Evolutionary conservation across 805 yeast genomes (phyloP).

Genomic region (Pichia cephalocereana): DNA sequence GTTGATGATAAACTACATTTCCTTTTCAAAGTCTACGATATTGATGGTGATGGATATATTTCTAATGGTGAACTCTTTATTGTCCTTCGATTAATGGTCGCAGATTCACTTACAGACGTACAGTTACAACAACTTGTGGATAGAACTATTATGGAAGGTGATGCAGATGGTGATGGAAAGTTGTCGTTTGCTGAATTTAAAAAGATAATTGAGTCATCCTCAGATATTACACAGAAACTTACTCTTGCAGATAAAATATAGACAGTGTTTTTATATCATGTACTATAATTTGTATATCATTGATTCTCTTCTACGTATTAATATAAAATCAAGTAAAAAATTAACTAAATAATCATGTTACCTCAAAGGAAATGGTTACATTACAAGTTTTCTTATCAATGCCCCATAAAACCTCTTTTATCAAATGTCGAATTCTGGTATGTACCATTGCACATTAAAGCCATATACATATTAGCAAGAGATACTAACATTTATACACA

Average conservation of each 20-base stretch:
- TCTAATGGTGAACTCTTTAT: slow-evolving; percentile 92
- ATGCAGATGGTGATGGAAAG: slow-evolving; percentile 77
- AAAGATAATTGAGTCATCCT: slow-evolving; percentile 46
- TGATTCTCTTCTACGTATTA: too few relatives aligned
- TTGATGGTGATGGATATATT: slow-evolving; percentile 89
- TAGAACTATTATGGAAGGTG: slow-evolving; percentile 90
- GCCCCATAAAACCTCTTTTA: too few relatives aligned
- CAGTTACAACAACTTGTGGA: slow-evolving; percentile 97
- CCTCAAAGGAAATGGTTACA: too few relatives aligned
- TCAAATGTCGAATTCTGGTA: too few relatives aligned
- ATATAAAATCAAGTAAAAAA: too few relatives aligned
- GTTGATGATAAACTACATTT: slow-evolving; percentile 76
- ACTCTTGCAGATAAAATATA: slow-evolving; percentile 21
- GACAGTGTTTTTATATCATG: background rate
- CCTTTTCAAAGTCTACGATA: slow-evolving; percentile 90
- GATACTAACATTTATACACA: too few relatives aligned
- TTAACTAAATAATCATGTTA: too few relatives aligned
- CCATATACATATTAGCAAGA: too few relatives aligned
- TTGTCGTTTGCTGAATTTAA: slow-evolving; percentile 82
- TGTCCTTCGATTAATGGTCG: slow-evolving; percentile 95
- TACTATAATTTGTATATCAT: too few relatives aligned
- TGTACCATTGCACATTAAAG: too few relatives aligned
- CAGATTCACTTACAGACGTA: slow-evolving; percentile 73
- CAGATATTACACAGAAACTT: slow-evolving; percentile 25
- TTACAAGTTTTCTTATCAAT: too few relatives aligned